These are phyloP conservation scores for Hypoxylon sp. DNA, from an alignment of 2,329 filamentous ascomycete genomes.

Conservation along the genomic window DNA sequence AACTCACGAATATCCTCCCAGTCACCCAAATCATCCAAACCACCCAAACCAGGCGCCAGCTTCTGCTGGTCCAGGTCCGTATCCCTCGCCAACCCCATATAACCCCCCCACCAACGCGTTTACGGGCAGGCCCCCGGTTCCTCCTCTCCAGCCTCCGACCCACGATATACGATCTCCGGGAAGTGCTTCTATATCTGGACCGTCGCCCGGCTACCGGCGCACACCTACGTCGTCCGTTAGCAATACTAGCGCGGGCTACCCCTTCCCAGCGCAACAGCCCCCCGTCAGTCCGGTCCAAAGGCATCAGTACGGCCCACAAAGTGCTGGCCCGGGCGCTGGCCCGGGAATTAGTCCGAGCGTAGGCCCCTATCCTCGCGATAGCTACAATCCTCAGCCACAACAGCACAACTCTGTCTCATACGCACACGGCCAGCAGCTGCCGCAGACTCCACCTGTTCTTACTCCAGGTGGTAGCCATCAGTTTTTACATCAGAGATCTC, in stretches of 20 bases:
- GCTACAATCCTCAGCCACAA: conserved; percentile 56
- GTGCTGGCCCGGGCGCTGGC: conserved; percentile 37
- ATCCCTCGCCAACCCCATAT: conserved; percentile 54
- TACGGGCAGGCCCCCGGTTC: conserved; percentile 50
- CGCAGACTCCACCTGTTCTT: conserved; percentile 64
- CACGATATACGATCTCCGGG: conserved; percentile 65
- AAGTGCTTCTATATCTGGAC: conserved; percentile 57
- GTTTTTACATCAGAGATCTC: conserved; percentile 62
- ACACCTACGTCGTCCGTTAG: conserved; percentile 61
- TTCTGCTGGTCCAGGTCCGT: conserved; percentile 49
- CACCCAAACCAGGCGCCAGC: conserved; percentile 49
- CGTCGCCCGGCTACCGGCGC: conserved; percentile 61
- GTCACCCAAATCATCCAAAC: conserved; percentile 43
- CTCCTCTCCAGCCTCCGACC: conserved; percentile 59
- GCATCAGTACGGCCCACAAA: conserved; percentile 62
- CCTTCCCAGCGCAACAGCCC: conserved; percentile 58
- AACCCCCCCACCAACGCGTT: conserved; percentile 56
- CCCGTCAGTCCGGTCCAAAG: conserved; percentile 62
- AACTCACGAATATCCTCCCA: conserved; percentile 59
- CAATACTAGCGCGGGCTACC: conserved; percentile 59
- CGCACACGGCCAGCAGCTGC: conserved; percentile 56
- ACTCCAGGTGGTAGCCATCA: conserved; percentile 54
- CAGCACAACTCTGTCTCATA: conserved; percentile 53
- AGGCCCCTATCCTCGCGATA: conserved; percentile 55
- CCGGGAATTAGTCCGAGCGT: conserved; percentile 36